A percentile compares a stretch with the other conserved stretches of the same genome.
These are phyloP conservation scores for Collybiopsis luxurians DNA, from an alignment of 768 basidiomycete genomes.

Conservation along the genomic window DNA sequence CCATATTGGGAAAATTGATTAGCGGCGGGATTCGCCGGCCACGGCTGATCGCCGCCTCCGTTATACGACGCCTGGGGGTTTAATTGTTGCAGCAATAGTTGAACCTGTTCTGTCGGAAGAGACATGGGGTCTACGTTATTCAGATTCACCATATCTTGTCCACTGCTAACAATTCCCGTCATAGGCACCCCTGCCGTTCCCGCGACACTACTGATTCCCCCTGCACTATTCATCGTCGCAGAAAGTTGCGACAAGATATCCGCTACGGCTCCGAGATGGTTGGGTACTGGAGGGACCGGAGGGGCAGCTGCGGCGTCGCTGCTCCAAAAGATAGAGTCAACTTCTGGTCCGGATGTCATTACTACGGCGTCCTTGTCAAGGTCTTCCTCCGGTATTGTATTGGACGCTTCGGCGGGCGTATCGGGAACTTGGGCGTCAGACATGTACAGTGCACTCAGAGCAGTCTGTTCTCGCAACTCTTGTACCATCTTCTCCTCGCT, in stretches of 20 bases:
- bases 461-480: slow-evolving; percentile 76
- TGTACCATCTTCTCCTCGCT: slow-evolving; percentile 71
- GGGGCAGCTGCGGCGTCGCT: slow-evolving; percentile 36
- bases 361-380: slow-evolving; percentile 56
- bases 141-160: slow-evolving; percentile 30
- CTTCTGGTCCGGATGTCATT: slow-evolving; percentile 71
- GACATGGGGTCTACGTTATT: slow-evolving; percentile 44
- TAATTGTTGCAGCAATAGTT: slow-evolving; percentile 52
- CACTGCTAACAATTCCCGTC: background rate
- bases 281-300: slow-evolving; percentile 24
- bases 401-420: slow-evolving; percentile 66
- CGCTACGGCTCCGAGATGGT: slow-evolving; percentile 13
- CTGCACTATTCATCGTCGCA: background rate
- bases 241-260: slow-evolving; percentile 4
- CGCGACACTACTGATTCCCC: background rate
- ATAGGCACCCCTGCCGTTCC: slow-evolving; percentile 3
- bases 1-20: slow-evolving; percentile 50
- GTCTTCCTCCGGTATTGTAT: slow-evolving; percentile 64
- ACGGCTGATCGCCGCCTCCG: slow-evolving; percentile 35
- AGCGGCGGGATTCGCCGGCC: slow-evolving; percentile 26
- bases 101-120: slow-evolving; percentile 59
- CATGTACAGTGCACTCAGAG: slow-evolving; percentile 75
- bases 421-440: slow-evolving; percentile 71
- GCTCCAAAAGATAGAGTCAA: slow-evolving; percentile 67
- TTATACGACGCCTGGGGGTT: slow-evolving; percentile 8